These are phyloP conservation scores for Gossypioides kirkii DNA, from an alignment of 345 rosid genomes.

Conservation along the genomic window DNA sequence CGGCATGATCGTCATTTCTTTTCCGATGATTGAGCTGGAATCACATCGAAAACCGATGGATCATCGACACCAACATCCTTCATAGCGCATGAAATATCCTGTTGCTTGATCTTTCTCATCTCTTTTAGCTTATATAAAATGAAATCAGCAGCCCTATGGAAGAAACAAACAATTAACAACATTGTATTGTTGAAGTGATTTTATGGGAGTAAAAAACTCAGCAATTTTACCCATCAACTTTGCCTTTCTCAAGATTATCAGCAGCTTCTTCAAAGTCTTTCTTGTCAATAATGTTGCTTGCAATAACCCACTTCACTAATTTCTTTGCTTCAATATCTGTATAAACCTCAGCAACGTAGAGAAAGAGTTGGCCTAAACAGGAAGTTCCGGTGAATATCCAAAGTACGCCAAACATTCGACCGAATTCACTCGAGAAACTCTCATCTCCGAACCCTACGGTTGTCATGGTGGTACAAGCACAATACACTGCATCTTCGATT, in stretches of 20 bases:
- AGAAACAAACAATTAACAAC: not conserved
- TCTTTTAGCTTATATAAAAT: slow-evolving; percentile 65
- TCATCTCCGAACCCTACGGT: slow-evolving; percentile 21
- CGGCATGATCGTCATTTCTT: not conserved
- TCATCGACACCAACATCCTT: slow-evolving; percentile 46
- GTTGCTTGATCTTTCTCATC: slow-evolving; percentile 79
- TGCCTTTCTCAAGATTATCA: not conserved
- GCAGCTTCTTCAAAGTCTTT: not conserved
- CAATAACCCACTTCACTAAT: slow-evolving; percentile 3
- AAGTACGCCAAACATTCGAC: slow-evolving; percentile 9
- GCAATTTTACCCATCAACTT: not conserved
- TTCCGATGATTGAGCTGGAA: not conserved
- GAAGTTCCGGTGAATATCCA: slow-evolving; percentile 15
- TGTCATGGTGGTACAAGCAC: slow-evolving; percentile 14
- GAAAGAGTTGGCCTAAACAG: slow-evolving; percentile 13
- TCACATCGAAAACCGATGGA: not conserved
- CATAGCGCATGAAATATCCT: slow-evolving; percentile 51
- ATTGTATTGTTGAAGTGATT: not conserved
- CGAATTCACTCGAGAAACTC: slow-evolving; percentile 13
- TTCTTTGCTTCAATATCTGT: slow-evolving; percentile 6
- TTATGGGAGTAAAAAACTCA: not conserved
- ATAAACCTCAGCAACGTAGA: slow-evolving; percentile 9
- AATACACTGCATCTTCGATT: slow-evolving; percentile 9
- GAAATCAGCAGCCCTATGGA: slow-evolving; percentile 8
- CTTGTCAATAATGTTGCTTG: not conserved